A percentile compares a stretch with the other conserved stretches of the same genome.
These are phyloP conservation scores for Neopestalotiopsis sp. DNA, from an alignment of 2,329 filamentous ascomycete genomes.

Conservation along the genomic window DNA sequence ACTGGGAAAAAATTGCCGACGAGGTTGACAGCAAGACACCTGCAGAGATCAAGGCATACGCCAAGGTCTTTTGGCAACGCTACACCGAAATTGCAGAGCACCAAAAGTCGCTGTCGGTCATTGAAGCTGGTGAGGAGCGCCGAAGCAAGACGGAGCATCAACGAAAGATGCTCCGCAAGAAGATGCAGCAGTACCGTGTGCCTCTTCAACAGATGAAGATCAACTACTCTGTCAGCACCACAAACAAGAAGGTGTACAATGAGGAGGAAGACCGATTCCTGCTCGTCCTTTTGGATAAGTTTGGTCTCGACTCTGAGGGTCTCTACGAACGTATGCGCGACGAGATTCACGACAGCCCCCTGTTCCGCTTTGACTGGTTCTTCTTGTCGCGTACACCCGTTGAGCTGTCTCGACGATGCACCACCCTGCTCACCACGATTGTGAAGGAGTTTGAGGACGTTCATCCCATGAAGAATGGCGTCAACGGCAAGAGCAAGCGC, in stretches of 20 bases:
- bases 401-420: conserved; percentile 91
- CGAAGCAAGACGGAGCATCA: conserved; percentile 89
- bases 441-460: conserved; percentile 89
- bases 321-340: conserved; percentile 96
- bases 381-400: conserved; percentile 93
- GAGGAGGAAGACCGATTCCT: conserved; percentile 98
- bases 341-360: conserved; percentile 89
- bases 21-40: conserved; percentile 92
- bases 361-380: conserved; percentile 99
- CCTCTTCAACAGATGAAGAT: conserved; percentile 97
- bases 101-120: conserved; percentile 84
- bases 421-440: conserved; percentile 91
- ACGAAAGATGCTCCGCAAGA: conserved; percentile 90
- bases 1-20: conserved; percentile 82
- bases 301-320: conserved; percentile 88
- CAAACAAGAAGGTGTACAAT: conserved; percentile 99
- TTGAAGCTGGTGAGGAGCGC: conserved; percentile 92
- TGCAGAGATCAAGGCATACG: conserved; percentile 86
- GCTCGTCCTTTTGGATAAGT: conserved; percentile 89
- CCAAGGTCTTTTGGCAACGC: conserved; percentile 95
- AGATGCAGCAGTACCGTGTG: conserved; percentile 96
- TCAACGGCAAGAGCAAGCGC: conserved; percentile 75
- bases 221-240: conserved; percentile 98
- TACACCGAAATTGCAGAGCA: conserved; percentile 91
- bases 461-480: conserved; percentile 61